Evolutionary conservation across 768 basidiomycete genomes (phyloP).

Genomic region (Tylopilus sp.): DNA sequence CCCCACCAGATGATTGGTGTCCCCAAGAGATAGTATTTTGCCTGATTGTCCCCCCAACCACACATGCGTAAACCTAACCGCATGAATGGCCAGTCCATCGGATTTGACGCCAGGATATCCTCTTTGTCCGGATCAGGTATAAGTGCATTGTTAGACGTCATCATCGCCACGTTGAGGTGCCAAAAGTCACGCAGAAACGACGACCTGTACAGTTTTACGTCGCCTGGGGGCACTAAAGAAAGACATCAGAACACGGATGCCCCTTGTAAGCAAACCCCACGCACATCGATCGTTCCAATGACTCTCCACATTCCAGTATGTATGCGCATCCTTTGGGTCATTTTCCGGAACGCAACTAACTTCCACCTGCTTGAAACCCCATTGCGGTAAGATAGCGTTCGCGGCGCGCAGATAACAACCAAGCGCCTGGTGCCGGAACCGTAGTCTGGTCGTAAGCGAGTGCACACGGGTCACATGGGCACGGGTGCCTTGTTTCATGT

Average conservation of each 20-base stretch:
- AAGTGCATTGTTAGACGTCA: constrained; percentile 99
- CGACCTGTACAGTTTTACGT: neutral
- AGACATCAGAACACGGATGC: neutral
- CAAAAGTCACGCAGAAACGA: constrained; percentile 66
- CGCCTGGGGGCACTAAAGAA: constrained; percentile 72
- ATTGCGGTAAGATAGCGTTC: constrained; percentile 87
- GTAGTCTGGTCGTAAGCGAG: constrained; percentile 84
- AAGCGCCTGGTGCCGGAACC: constrained; percentile 70
- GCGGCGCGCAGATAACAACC: constrained; percentile 90
- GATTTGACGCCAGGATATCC: constrained; percentile 76
- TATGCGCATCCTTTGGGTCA: constrained; percentile 73
- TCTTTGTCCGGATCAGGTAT: constrained; percentile 98
- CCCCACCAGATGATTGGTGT: constrained; percentile 78
- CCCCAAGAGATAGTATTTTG: constrained; percentile 79
- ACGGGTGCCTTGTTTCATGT: constrained; percentile 43
- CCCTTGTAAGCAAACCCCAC: constrained; percentile 31
- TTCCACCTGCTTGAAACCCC: constrained; percentile 99
- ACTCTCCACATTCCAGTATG: constrained; percentile 97
- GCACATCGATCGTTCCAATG: constrained; percentile 94
- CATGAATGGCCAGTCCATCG: constrained; percentile 92
- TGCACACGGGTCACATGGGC: constrained; percentile 67
- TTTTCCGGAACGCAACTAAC: constrained; percentile 92
- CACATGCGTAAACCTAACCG: constrained; percentile 94
- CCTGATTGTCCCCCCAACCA: constrained; percentile 84
- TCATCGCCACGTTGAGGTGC: constrained; percentile 99